Conservation (phyloP, 2,329 filamentous ascomycete species). For the Rhynchosporium graminicola region DNA sequence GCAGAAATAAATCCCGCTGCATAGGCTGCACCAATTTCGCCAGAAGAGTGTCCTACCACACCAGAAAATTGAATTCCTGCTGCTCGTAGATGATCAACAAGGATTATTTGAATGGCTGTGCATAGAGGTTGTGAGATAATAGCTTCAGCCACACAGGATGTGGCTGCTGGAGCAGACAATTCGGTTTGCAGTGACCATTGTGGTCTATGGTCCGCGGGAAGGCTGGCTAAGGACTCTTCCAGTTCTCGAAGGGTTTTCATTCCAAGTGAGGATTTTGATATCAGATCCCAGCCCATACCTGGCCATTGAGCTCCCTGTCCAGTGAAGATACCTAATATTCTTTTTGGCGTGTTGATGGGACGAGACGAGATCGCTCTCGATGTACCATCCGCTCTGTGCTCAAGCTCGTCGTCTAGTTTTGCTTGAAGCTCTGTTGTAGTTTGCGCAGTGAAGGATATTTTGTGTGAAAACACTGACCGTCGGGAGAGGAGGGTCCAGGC, state of each 20-base stretch:
- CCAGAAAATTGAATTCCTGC: constrained; percentile 44
- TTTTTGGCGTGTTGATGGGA: constrained; percentile 7
- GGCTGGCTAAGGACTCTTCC: constrained; percentile 34
- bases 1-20: constrained; percentile 41
- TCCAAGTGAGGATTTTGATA: constrained; percentile 21
- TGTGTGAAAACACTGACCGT: constrained; percentile 19
- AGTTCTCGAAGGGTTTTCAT: constrained; percentile 18
- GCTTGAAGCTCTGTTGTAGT: constrained; percentile 14
- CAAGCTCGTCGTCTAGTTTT: constrained; percentile 18
- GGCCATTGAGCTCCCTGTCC: constrained; percentile 36
- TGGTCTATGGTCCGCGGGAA: constrained; percentile 23
- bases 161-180: constrained; percentile 29
- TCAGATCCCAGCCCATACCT: constrained; percentile 29
- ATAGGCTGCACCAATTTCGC: constrained; percentile 52
- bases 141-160: constrained; percentile 23
- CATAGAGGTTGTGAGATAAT: constrained; percentile 46
- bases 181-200: constrained; percentile 28
- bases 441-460: constrained; percentile 21
- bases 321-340: constrained; percentile 28
- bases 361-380: constrained; percentile 10
- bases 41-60: constrained; percentile 49
- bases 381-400: constrained; percentile 11
- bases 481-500: constrained; percentile 17
- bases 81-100: constrained; percentile 47
- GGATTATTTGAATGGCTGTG: constrained; percentile 50